Percentiles rank a stretch among this genome's conserved stretches.
phyloP scores from a whole-genome alignment of 139 green algal genomes.

The Micractinium sp. region DNA sequence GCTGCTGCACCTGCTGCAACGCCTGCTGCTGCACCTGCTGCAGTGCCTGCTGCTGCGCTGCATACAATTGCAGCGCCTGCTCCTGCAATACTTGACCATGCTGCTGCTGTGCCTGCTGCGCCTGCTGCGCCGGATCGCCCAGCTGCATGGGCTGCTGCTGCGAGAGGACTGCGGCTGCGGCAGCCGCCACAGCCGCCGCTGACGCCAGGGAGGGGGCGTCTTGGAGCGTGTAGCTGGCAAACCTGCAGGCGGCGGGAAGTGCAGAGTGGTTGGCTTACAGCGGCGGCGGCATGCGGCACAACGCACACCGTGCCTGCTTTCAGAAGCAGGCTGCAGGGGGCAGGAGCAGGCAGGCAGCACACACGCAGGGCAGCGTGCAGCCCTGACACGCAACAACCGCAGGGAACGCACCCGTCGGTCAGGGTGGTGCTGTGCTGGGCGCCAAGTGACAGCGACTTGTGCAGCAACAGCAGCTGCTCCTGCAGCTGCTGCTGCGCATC shows the following conservation, averaged over 20 bases:
- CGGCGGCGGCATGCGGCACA: too few relatives aligned
- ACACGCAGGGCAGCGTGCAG: neutral
- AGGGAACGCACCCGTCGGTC: slow-evolving; percentile 4
- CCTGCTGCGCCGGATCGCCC: neutral
- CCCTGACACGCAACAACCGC: too few relatives aligned
- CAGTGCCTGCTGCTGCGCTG: neutral
- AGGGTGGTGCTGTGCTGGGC: slow-evolving; percentile 16
- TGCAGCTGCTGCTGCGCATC: neutral
- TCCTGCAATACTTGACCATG: neutral
- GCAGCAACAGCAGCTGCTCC: slow-evolving; percentile 1
- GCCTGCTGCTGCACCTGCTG: neutral
- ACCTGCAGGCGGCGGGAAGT: neutral
- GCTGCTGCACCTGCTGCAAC: neutral
- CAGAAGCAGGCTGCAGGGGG: too few relatives aligned
- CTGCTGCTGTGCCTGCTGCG: neutral
- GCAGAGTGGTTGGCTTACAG: neutral
- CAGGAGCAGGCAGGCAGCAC: neutral
- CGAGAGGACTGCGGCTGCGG: neutral
- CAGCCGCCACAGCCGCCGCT: neutral
- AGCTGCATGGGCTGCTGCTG: neutral
- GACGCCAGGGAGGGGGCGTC: neutral
- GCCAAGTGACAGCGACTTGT: neutral
- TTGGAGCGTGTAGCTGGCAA: slow-evolving; percentile 6
- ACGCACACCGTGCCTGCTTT: too few relatives aligned
- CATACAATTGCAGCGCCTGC: neutral